Evolutionary conservation across 2,329 filamentous ascomycete genomes (phyloP), one percentile per base, ranked within the genome.

Genomic region (Stachybotrys chartarum): DNA sequence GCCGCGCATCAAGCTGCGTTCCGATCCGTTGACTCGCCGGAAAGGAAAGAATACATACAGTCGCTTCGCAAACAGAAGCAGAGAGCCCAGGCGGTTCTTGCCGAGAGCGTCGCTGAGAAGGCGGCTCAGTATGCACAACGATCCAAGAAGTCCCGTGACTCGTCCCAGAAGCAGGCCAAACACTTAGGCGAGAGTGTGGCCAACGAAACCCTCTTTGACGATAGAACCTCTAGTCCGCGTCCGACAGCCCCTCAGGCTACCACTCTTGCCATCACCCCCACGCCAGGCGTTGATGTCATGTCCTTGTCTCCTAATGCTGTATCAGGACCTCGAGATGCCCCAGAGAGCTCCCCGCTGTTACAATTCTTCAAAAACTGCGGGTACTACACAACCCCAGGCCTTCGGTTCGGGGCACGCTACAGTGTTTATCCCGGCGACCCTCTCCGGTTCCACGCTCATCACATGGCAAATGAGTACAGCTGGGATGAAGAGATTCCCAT

Each of bases 391-490:
- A 92, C 91, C 54, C 94, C 94, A 1, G 94, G 94, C 8, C 79
- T 99, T 53, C 89, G 94, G 30, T 99, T 99, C 66, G 94, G 94
- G 30, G 95, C 92, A 64, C 85, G 94, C 66, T 97, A 96, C 72
- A 91, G 91, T 62, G 90, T 95, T 6, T 99, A 99, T 65, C 94
- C 94, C 0, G 94, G 94, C 50, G 94, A 99, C 68, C 91, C 94
- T 1, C 78, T 99, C 53, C 86, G 94, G 11, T 99, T 95, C 69
- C 94, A 99, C 71, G 94, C 91, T 50, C 94, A 99, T 70, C 97
- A 96, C 69, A 81, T 96, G 63, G 90, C 87, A 7, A 88, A 87
- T n/a, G 85, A 88, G 35, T 84, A 88, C 63, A 84, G 79, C n/a
- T 97, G 91, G 91, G 85, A 97, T 58, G 84, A 96, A 64, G 84